Base-by-base conservation (phyloP, 129 eudicot species). In the Escallonia herrerae region DNA sequence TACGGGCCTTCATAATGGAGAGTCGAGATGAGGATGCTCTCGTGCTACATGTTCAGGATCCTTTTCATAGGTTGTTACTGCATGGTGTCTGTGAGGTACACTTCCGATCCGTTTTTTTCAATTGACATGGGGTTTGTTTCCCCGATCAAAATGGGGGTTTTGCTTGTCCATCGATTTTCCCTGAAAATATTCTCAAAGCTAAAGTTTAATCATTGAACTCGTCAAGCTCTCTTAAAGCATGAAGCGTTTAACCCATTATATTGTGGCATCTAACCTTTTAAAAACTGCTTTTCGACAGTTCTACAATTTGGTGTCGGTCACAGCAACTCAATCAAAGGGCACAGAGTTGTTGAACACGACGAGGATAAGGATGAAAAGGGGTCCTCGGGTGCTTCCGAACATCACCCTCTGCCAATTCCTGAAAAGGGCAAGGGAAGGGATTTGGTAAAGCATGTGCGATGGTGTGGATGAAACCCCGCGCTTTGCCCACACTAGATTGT, bases 31-130 rank as follows among this genome's bases (percentile, higher is more conserved):
- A 68, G 47, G 87, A 86, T 55, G 75, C 76, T 58, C 91, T 93
- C 43, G 81, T 72, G 66, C 83, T 93, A 5, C 76, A 72, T 54
- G 95, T 93, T 45, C 89, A 76, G 70, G 96, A 93, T 77, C 89
- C 96, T 58, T 93, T 93, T 45, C 91, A 88, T 60, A 84, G 96
- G 77, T 70, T 93, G 77, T 60, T 93, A 70, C 91, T 88, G n/a
- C 98, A 93, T 74, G 98, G 98, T 78, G 91, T 93, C 75, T 93
- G 91, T 59, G 98, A 93, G 98, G 98, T 93, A 85, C 47, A 13
- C 4, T 45, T 37, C 55, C 51, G 22, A 40, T 15, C 49, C 39
- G 8, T 6, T 52, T 46, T 48, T 9, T 6, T 9, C 58, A 53
- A 53, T 60, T 57, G 14, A 43, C 45, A 4, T 44, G 51, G 37